Base-by-base conservation (phyloP, 73 alveolate species). In the Paramecium sexaurelia region DNA sequence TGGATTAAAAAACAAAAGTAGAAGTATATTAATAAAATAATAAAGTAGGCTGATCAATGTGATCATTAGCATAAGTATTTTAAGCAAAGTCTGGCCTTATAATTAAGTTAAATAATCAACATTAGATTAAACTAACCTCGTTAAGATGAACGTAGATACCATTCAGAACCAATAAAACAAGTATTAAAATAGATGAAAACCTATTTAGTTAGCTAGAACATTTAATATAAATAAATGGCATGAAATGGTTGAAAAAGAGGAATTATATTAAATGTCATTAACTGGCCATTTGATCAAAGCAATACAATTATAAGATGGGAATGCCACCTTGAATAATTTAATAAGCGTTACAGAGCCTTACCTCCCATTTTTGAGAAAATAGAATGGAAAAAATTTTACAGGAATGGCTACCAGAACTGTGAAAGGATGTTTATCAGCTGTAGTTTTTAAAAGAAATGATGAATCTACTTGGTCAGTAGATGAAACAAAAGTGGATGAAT, bases 361-460 rank as follows among this genome's bases (percentile, higher is more conserved):
- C 13, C 40, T 78, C 22, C 68, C 68, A 78, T 78, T 41, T 78
- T 78, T 78, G 47, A 78, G 90, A 33, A 78, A 78, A 27, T 24
- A 13, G 9, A 78, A 78, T 78, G 90, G 90, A 43, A 78, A 78
- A 24, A 43, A 78, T 22, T 39, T 78, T 45, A 78, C 68, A 9
- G 90, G 90, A 17, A 6, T 29, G 73, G 45, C 71, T 1, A 33
- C 26, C 5, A 39, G 71, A 22, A 45, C 55, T 26, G 90, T 78
- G 68, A 78, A 78, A 43, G 90, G 90, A n/a, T 37, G 90, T 45
- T 45, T 78, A 45, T 78, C 90, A 8, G 90, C 75, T 1, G 36
- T 39, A n/a, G 90, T 78, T 36, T 78, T 78, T 78, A 39, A 78
- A 78, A 78, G 90, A 40, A 40, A 78, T 26, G 55, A 41, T 41